Conservation (phyloP, 2,329 filamentous ascomycete species). For the Mariannaea elegans region DNA sequence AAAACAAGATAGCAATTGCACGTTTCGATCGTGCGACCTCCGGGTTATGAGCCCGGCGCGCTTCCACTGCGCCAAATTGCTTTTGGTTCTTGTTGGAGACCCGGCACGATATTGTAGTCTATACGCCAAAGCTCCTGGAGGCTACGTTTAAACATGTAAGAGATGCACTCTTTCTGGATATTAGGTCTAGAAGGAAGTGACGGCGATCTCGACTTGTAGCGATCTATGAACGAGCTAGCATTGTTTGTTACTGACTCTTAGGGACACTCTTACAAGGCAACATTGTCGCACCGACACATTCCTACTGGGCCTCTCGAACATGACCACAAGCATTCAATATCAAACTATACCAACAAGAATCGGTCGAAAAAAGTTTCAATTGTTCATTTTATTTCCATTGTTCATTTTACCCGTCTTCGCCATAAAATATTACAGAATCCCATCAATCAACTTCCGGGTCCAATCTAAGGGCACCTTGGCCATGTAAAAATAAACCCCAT, state of each 20-base stretch:
- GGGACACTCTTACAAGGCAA: too few species aligned
- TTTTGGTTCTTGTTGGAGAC: not conserved
- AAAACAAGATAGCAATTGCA: conserved; percentile 16
- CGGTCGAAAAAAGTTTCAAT: conserved; percentile 31
- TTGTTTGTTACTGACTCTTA: too few species aligned
- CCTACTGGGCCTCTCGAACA: too few species aligned
- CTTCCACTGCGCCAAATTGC: conserved; percentile 23
- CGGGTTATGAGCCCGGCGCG: conserved; percentile 22
- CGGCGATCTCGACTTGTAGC: too few species aligned
- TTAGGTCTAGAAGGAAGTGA: too few species aligned
- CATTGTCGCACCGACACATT: too few species aligned
- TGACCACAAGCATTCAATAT: too few species aligned
- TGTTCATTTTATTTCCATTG: conserved; percentile 34
- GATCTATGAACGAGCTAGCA: too few species aligned
- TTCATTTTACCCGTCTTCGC: conserved; percentile 24
- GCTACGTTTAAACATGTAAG: too few species aligned
- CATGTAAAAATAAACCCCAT: conserved; percentile 10
- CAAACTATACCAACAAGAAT: conserved; percentile 16
- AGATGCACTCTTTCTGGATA: too few species aligned
- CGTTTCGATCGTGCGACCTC: conserved; percentile 23
- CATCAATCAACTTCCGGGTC: conserved; percentile 21
- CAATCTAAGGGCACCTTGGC: conserved; percentile 23
- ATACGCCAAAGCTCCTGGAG: not conserved
- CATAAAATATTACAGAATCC: conserved; percentile 26
- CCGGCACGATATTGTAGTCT: not conserved